A percentile compares a stretch with the other conserved stretches of the same genome.
phyloP scores from a whole-genome alignment of 1,284 basidiomycete species.

The Macrocystidia cucumis region DNA sequence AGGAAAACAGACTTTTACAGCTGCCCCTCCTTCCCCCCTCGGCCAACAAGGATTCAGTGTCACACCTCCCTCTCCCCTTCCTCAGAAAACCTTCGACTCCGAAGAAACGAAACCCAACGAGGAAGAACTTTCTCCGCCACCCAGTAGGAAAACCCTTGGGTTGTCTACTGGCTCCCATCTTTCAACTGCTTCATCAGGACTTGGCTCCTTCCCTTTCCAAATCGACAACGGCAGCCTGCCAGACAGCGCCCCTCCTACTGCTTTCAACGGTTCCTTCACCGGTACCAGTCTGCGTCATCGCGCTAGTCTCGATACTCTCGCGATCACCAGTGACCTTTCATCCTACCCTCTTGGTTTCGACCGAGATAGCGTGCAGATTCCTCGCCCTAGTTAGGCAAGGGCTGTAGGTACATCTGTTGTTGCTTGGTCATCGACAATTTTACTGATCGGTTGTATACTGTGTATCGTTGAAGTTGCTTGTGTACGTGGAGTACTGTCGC shows the following conservation, averaged over 20 bases:
- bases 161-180: constrained; percentile 65
- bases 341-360: constrained; percentile 74
- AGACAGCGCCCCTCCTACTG: constrained; percentile 23
- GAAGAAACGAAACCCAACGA: constrained; percentile 8
- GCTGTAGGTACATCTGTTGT: no score
- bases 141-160: constrained; percentile 48
- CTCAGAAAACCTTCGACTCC: constrained; percentile 18
- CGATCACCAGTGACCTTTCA: constrained; percentile 70
- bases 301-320: constrained; percentile 76
- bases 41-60: constrained; percentile 27
- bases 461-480: no score
- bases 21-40: constrained; percentile 21
- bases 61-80: constrained; percentile 25
- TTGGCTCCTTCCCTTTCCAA: constrained; percentile 77
- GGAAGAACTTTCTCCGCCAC: constrained; percentile 33
- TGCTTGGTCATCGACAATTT: no score
- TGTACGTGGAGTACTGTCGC: no score
- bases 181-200: constrained; percentile 65
- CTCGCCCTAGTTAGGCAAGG: no score
- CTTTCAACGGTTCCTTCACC: constrained; percentile 26
- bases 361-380: constrained; percentile 37
- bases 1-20: constrained; percentile 43
- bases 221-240: constrained; percentile 49
- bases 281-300: constrained; percentile 47
- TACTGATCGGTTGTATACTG: no score